Evolutionary conservation across 257 asterid genomes (phyloP).

Genomic region (Perilla frutescens): DNA sequence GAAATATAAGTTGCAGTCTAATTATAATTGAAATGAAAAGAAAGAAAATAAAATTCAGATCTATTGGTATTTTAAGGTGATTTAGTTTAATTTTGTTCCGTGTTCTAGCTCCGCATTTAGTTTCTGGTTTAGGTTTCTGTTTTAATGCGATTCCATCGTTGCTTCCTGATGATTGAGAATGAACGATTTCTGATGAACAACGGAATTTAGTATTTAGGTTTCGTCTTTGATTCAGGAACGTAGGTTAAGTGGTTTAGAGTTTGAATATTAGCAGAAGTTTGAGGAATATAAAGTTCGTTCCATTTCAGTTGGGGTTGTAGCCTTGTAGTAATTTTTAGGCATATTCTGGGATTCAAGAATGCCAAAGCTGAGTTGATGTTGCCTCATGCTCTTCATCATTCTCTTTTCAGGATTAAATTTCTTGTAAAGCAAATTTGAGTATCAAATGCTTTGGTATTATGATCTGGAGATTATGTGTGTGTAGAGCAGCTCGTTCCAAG

Average conservation of each 20-base stretch:
- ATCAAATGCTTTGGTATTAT: conserved; percentile 17
- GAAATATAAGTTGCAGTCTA: too few relatives aligned
- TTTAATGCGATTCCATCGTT: not conserved
- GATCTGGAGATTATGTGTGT: conserved; percentile 48
- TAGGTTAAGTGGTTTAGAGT: conserved; percentile 47
- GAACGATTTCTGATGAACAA: too few relatives aligned
- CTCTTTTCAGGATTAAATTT: not conserved
- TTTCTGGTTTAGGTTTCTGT: not conserved
- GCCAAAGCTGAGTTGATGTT: too few relatives aligned
- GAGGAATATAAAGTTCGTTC: conserved; percentile 88
- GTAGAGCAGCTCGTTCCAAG: conserved; percentile 36
- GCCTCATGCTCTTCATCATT: conserved; percentile 71
- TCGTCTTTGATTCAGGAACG: too few relatives aligned
- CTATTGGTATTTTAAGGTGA: conserved; percentile 12
- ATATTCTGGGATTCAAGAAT: too few relatives aligned
- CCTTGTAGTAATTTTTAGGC: too few relatives aligned
- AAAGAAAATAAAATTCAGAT: conserved; percentile 30
- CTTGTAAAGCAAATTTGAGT: too few relatives aligned
- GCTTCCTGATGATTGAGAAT: not conserved
- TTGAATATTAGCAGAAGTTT: conserved; percentile 77
- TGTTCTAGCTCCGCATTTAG: conserved; percentile 1
- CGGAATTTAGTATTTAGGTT: too few relatives aligned
- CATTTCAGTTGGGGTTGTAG: too few relatives aligned
- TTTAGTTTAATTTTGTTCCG: conserved; percentile 5
- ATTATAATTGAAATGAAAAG: too few relatives aligned